Base-by-base conservation (phyloP, 306 rosid genomes). In the Prunus campanulata region DNA sequence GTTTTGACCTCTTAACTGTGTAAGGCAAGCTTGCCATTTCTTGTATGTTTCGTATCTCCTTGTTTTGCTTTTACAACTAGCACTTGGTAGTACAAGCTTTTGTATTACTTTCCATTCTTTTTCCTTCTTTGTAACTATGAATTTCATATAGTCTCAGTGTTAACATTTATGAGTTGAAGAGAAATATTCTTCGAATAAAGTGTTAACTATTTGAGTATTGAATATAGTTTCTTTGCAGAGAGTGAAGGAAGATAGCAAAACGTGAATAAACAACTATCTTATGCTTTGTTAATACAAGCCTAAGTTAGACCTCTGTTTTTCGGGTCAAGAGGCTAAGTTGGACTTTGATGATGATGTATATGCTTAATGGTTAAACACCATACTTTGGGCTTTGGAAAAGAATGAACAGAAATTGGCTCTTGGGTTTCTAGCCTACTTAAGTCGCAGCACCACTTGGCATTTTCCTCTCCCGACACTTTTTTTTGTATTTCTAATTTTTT, bases 121-220 rank as follows among this genome's bases (percentile, higher is more conserved):
- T 63, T 20, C 44, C 77, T 68, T 65, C 70, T 51, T 72, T 77
- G 79, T 57, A 74, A 78, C 80, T 56, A 68, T 80, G 66, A 84
- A 76, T 76, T 55, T 55, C 71, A 54, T 25, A 29, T 13, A 30
- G 47, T 6, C 68, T 16, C 47, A 27, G 42, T 27, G n/a, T 61
- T 27, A 27, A 61, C 39, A 27, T 55, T 19, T n/a, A 55, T n/a
- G 61, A 6, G 24, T n/a, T 19, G 27, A 55, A 6, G 4, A 51
- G 1, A 51, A 16, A 2, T 15, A 13, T 15, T 4, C 5, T 51
- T 5, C 56, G 4, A 13, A 10, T 10, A 13, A 48, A 48, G 51
- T 48, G 15, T 48, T 10, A 13, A 48, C 51, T 48, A 11, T 48
- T 48, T 48, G 51, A 48, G 15, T 48, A 48, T 2, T 1, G 13